phyloP scores from a whole-genome alignment of 2,329 filamentous ascomycete genomes.

The Podosphaera fusca region DNA sequence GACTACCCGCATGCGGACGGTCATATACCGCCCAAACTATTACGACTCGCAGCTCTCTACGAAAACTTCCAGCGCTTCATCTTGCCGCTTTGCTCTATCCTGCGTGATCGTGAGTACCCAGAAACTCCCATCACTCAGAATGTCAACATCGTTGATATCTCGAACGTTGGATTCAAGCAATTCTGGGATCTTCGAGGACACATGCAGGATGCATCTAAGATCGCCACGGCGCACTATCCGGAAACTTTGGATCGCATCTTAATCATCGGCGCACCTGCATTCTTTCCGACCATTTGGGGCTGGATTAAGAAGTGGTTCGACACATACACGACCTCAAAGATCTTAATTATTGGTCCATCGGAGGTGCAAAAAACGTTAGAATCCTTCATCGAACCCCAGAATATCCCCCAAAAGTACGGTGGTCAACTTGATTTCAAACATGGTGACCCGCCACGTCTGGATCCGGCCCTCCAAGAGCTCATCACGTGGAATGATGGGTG shows the following conservation, averaged over 20 bases:
- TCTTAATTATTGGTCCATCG: conserved; percentile 58
- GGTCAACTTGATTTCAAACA: conserved; percentile 67
- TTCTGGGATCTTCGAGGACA: conserved; percentile 89
- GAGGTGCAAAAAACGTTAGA: conserved; percentile 60
- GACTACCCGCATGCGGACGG: conserved; percentile 40
- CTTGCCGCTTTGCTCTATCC: conserved; percentile 60
- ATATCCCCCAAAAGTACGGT: conserved; percentile 78
- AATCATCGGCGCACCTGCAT: conserved; percentile 71
- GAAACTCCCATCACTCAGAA: conserved; percentile 77
- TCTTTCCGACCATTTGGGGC: conserved; percentile 84
- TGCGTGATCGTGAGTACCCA: conserved; percentile 45
- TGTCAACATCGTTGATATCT: conserved; percentile 89
- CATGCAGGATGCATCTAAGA: conserved; percentile 75
- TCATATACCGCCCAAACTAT: conserved; percentile 48
- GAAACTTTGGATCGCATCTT: conserved; percentile 76
- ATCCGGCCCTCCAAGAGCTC: conserved; percentile 30
- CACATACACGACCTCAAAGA: conserved; percentile 84
- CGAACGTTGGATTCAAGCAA: conserved; percentile 66
- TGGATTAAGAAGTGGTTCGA: conserved; percentile 95
- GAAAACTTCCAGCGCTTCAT: conserved; percentile 78
- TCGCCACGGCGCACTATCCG: conserved; percentile 85
- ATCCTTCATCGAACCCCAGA: conserved; percentile 56
- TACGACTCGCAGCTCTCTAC: conserved; percentile 79
- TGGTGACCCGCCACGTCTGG: conserved; percentile 52
- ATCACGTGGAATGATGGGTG: conserved; percentile 29